Evolutionary conservation across 371 early-diverging fungal species (phyloP).

Genomic region (Amoeboaphelidium protococcarum): DNA sequence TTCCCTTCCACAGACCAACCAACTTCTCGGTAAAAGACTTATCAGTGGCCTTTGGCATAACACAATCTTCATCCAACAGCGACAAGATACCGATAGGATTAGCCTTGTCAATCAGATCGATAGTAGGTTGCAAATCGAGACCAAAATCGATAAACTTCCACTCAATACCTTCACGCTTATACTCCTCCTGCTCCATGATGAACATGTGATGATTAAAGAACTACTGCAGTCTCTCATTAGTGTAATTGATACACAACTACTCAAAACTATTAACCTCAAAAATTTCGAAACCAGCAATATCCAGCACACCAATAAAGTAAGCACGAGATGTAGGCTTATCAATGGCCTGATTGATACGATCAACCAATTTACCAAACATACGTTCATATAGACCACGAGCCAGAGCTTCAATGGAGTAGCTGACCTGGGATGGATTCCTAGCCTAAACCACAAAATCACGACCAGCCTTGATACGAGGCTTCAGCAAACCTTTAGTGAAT

Average conservation of each 20-base stretch:
- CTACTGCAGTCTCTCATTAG: constrained; percentile 23
- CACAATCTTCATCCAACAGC: constrained; percentile 21
- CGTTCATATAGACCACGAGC: constrained; percentile 14
- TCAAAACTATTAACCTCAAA: constrained; percentile 16
- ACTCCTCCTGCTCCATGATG: constrained; percentile 19
- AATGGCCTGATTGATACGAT: constrained; percentile 9
- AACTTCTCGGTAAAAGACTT: constrained; percentile 13
- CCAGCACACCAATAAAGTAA: constrained; percentile 15
- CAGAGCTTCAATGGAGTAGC: constrained; percentile 11
- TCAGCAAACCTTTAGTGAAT: constrained; percentile 9
- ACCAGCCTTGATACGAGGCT: constrained; percentile 13
- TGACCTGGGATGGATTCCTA: constrained; percentile 8
- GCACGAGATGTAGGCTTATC: neutral
- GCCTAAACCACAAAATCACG: constrained; percentile 10
- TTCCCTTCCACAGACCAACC: neutral
- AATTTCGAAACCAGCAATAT: constrained; percentile 24
- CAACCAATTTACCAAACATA: constrained; percentile 14
- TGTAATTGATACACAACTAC: constrained; percentile 21
- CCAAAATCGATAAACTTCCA: constrained; percentile 25
- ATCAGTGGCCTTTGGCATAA: constrained; percentile 16
- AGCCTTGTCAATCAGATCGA: constrained; percentile 13
- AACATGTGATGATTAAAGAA: constrained; percentile 25
- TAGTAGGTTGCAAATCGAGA: constrained; percentile 19
- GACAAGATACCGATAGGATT: constrained; percentile 17
- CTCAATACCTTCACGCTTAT: constrained; percentile 16